Evolutionary conservation across 192 early-diverging fungal species (phyloP).

Genomic region (Phycomyces blakesleeanus): DNA sequence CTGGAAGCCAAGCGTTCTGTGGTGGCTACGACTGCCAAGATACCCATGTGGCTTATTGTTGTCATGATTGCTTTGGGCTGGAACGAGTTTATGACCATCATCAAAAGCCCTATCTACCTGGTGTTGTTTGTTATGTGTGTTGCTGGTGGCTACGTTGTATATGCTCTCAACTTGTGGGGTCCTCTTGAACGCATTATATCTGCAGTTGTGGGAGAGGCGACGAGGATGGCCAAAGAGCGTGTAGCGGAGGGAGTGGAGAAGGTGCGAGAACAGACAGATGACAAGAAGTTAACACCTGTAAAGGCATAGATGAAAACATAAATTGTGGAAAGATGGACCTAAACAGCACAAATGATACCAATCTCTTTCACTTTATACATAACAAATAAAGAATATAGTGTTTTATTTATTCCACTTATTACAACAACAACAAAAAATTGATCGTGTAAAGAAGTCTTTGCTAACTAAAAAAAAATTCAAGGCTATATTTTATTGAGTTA

Average conservation of each 20-base stretch:
- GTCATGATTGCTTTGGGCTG: slow-evolving; percentile 83
- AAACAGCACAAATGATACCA: background rate
- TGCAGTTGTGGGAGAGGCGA: slow-evolving; percentile 40
- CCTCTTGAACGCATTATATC: slow-evolving; percentile 49
- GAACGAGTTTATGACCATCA: slow-evolving; percentile 89
- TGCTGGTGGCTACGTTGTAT: slow-evolving; percentile 55
- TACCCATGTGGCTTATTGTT: slow-evolving; percentile 84
- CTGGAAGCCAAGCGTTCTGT: slow-evolving; percentile 95
- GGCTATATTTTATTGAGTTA: no score
- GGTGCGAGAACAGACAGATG: slow-evolving; percentile 16
- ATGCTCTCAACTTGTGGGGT: slow-evolving; percentile 63
- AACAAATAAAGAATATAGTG: background rate
- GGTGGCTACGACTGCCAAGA: slow-evolving; percentile 79
- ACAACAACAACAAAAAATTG: no score
- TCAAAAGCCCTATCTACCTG: slow-evolving; percentile 85
- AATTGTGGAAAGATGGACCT: background rate
- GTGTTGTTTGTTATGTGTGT: slow-evolving; percentile 58
- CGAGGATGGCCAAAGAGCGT: slow-evolving; percentile 30
- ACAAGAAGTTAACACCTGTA: background rate
- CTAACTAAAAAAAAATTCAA: no score
- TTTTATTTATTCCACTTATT: background rate
- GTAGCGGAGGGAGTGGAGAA: slow-evolving; percentile 29
- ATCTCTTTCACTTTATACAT: background rate
- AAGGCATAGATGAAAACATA: background rate
- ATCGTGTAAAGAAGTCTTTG: no score